phyloP scores from a whole-genome alignment of 805 yeast genomes.

The Teunomyces stri region DNA sequence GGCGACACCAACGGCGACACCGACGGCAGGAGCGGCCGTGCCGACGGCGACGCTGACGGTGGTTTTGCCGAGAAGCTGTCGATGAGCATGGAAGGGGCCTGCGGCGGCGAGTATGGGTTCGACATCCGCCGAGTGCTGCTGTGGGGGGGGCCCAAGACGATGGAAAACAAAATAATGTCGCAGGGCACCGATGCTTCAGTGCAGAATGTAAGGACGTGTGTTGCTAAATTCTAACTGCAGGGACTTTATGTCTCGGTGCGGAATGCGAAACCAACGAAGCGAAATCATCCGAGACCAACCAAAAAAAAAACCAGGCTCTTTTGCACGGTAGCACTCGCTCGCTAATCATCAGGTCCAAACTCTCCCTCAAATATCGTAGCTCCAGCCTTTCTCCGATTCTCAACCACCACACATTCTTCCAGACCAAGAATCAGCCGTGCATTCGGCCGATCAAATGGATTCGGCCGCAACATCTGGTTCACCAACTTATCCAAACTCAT shows the following conservation, averaged over 20 bases:
- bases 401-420: constrained; percentile 76
- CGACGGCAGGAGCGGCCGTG: background rate
- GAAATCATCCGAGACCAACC: no score
- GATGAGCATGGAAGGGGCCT: background rate
- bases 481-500: constrained; percentile 73
- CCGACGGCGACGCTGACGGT: background rate
- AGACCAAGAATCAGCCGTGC: constrained; percentile 67
- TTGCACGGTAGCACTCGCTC: no score
- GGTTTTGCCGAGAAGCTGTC: background rate
- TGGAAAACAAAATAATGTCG: background rate
- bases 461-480: constrained; percentile 85
- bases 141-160: background rate
- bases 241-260: background rate
- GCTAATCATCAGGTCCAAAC: constrained; percentile 62
- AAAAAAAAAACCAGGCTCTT: no score
- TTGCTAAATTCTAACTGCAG: no score
- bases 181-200: background rate
- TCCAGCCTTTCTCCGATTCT: constrained; percentile 79
- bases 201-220: no score
- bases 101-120: background rate
- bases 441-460: constrained; percentile 76
- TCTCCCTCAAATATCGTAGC: constrained; percentile 96
- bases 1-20: constrained; percentile 29
- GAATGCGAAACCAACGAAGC: no score
- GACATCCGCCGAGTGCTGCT: background rate